Evolutionary conservation across 805 yeast species (phyloP), one percentile per base, ranked within the genome.

Genomic region (Metschnikowia sp.): DNA sequence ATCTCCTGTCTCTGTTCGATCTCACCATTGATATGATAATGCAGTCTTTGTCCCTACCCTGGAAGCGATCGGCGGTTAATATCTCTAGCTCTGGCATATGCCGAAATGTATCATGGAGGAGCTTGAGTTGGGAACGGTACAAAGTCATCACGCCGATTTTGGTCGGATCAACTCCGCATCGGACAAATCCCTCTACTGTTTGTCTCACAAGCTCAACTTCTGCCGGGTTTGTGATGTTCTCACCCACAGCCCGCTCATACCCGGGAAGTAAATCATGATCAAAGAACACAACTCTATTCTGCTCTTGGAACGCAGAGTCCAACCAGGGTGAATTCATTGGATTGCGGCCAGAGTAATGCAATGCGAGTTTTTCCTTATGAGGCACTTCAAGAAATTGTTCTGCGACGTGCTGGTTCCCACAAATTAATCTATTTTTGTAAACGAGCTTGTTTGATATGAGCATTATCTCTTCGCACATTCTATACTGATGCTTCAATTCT

Each of bases 11-110:
- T 1, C 72, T 73, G 62, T 91, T 90, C 4, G 96, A 84, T 41
- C 96, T 72, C 3, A 94, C 99, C 56, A 94, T 70, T 0, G 98
- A 92, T 2, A 94, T 87, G 7, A 94, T 82, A 12, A 94, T 81
- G 60, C 96, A 87, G 31, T 88, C 92, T 59, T 92, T 94, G 65
- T 94, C 99, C 47, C 97, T 76, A 0, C 99, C 99, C 67, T 94
- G 99, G 59, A 86, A 92, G 60, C 86, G 88, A 65, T 94, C 99
- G 0, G 97, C 98, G 0, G 99, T 94, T 47, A 92, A 70, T 31
- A 88, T 76, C 55, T 94, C 98, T 30, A 94, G 66, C 0, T 72
- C 77, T 8, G 69, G 62, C 52, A 61, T 36, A 49, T 57, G 50
- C 62, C 62, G 36, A 57, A 55, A 35, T 51, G 58, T 26, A 64